Percentiles rank a stretch among this genome's conserved stretches.
phyloP scores from a whole-genome alignment of 2,329 filamentous ascomycete species.

The Keithomyces neogunnii region DNA sequence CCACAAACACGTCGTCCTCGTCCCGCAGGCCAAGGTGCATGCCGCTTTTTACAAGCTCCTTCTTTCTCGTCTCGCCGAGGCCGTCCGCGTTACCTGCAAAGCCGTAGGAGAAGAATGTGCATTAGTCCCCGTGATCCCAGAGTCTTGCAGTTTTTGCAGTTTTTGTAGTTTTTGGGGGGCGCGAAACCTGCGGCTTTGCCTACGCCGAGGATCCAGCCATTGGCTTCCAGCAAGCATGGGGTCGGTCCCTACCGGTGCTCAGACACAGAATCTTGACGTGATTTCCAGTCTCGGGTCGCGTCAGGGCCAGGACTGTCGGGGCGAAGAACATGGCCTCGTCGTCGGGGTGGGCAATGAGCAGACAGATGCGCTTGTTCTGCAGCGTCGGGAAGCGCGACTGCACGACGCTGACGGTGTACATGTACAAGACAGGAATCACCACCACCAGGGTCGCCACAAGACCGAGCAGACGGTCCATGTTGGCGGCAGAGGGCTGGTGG shows the following conservation, averaged over 20 bases:
- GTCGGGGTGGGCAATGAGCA: slow-evolving; percentile 94
- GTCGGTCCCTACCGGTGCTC: slow-evolving; percentile 55
- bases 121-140: neutral
- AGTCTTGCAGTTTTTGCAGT: no score
- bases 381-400: slow-evolving; percentile 55
- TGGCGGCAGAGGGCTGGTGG: neutral
- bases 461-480: slow-evolving; percentile 7
- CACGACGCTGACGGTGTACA: slow-evolving; percentile 39
- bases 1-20: slow-evolving; percentile 74
- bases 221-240: neutral
- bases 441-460: slow-evolving; percentile 7
- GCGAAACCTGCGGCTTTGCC: slow-evolving; percentile 3
- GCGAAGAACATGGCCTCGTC: slow-evolving; percentile 99
- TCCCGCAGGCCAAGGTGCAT: slow-evolving; percentile 64
- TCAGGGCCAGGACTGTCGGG: slow-evolving; percentile 78
- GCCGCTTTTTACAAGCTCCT: slow-evolving; percentile 76
- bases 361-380: slow-evolving; percentile 75
- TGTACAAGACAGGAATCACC: slow-evolving; percentile 42
- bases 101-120: neutral
- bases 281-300: slow-evolving; percentile 70
- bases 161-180: no score
- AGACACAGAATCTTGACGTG: slow-evolving; percentile 92
- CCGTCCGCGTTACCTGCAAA: slow-evolving; percentile 71
- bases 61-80: slow-evolving; percentile 71
- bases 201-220: neutral